A percentile compares a stretch with the other conserved stretches of the same genome.
Conservation (phyloP, 148 eudicot genomes). For the Vaccinium darrowii region DNA sequence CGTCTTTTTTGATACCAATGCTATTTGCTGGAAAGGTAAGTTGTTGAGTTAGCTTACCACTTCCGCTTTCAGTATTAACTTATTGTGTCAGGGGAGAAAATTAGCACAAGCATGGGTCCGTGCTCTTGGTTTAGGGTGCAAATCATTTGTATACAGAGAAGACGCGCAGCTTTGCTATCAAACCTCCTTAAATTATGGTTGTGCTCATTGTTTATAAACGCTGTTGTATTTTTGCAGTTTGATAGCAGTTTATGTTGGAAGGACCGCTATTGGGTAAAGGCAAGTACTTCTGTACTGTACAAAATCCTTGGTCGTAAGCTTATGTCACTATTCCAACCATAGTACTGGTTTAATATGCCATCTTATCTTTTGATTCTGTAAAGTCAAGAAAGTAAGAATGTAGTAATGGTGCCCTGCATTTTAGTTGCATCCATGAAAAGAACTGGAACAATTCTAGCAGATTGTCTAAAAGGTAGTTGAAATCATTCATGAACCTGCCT, state of each 20-base stretch:
- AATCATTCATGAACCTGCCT: background rate
- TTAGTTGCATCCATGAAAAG: background rate
- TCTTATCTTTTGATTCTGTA: background rate
- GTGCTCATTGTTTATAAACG: background rate
- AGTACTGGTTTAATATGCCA: background rate
- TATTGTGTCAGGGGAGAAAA: background rate
- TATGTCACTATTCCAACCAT: background rate
- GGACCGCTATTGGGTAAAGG: conserved; percentile 99
- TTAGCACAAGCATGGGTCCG: conserved; percentile 6
- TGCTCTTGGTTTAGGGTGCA: background rate
- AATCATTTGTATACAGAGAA: background rate
- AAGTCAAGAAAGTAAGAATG: background rate
- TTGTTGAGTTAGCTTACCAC: background rate
- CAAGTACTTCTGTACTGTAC: conserved; percentile 26
- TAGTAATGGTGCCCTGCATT: background rate
- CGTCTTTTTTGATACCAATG: conserved; percentile 79
- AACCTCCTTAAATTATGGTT: background rate
- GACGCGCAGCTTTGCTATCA: background rate
- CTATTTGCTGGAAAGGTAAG: conserved; percentile 81
- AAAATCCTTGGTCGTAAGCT: background rate
- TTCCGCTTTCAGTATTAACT: background rate
- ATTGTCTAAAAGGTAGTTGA: background rate
- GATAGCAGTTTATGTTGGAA: conserved; percentile 66
- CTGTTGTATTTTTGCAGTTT: conserved; percentile 48
- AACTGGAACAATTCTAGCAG: background rate